Evolutionary conservation across 257 asterid genomes (phyloP), one percentile per base, ranked within the genome.

Genomic region (Eucommia ulmoides): DNA sequence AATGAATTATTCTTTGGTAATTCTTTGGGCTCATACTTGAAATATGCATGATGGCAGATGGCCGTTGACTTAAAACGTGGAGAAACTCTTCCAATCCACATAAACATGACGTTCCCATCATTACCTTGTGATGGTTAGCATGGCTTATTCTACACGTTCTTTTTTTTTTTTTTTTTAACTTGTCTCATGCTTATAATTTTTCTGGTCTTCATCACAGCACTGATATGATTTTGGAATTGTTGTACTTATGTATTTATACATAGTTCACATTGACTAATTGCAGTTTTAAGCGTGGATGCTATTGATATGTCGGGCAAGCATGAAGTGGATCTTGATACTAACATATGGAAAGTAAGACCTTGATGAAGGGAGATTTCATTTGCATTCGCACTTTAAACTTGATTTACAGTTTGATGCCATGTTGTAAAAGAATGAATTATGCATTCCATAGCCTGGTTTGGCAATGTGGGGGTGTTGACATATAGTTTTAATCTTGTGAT

Each of bases 241-340:
- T n/a, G n/a, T n/a, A n/a, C n/a, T 29, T 29, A 29, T 29, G 7
- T 29, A 29, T 29, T 29, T 29, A 29, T 5, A 12, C 12, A 29
- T 29, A 5, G 38, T 29, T 29, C 38, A 5, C 53, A 25, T 42
- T n/a, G n/a, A n/a, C 22, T 55, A 49, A 33, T 55, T 78, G 68
- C 84, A 86, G 96, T 86, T 70, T 64, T 86, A 59, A 91, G 99
- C 46, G 83, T 91, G 23, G 99, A 91, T 56, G 99, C 99, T 48
- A 83, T 91, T 48, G 99, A 91, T 63, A 78, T 91, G 89, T 91
- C 99, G 1, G 99, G 99, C 61, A 91, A 86, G 76, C 99, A 91
- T 76, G 99, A 91, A 79, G 98, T 91, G 52, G 98, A 91, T 77
- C 98, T 91, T 62, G 96, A 91, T 71, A 91, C 98, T 50, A 91